phyloP scores from a whole-genome alignment of 2,329 filamentous ascomycete species.

The Aspergillus brasiliensis region DNA sequence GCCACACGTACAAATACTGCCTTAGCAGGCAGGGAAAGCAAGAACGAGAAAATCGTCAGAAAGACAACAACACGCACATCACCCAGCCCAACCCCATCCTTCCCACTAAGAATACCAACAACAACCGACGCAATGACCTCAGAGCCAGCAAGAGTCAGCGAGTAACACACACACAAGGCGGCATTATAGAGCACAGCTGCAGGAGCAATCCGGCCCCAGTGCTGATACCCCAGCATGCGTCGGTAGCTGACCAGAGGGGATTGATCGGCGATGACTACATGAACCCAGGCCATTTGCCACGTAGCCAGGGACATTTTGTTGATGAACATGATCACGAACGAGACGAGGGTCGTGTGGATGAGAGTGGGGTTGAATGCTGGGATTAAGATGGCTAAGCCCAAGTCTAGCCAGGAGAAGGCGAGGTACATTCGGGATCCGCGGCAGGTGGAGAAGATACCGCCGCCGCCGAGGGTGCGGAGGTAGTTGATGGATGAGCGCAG shows the following conservation, averaged over 20 bases:
- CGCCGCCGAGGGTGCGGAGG: constrained; percentile 59
- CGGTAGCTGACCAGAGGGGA: constrained; percentile 65
- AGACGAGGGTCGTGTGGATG: constrained; percentile 43
- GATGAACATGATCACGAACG: constrained; percentile 56
- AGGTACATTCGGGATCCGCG: constrained; percentile 63
- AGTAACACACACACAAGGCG: constrained; percentile 51
- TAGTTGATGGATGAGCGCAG: constrained; percentile 61
- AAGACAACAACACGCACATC: constrained; percentile 7
- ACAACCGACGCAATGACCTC: neutral
- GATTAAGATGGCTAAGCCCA: neutral
- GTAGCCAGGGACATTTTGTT: constrained; percentile 66
- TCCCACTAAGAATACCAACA: neutral
- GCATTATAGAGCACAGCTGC: constrained; percentile 64
- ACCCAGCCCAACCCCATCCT: neutral
- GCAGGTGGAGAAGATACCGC: constrained; percentile 67
- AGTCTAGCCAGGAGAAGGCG: constrained; percentile 39
- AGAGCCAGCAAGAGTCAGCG: constrained; percentile 48
- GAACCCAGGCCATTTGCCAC: constrained; percentile 77
- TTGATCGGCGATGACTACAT: constrained; percentile 76
- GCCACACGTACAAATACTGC: constrained; percentile 81
- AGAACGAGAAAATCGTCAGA: constrained; percentile 42
- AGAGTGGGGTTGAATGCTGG: constrained; percentile 23
- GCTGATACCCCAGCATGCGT: constrained; percentile 69
- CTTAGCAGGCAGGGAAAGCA: constrained; percentile 72
- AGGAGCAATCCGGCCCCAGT: constrained; percentile 71